Evolutionary conservation across 208 protist species (phyloP), one percentile per base, ranked within the genome.

Genomic region (Trypanosoma mega): DNA sequence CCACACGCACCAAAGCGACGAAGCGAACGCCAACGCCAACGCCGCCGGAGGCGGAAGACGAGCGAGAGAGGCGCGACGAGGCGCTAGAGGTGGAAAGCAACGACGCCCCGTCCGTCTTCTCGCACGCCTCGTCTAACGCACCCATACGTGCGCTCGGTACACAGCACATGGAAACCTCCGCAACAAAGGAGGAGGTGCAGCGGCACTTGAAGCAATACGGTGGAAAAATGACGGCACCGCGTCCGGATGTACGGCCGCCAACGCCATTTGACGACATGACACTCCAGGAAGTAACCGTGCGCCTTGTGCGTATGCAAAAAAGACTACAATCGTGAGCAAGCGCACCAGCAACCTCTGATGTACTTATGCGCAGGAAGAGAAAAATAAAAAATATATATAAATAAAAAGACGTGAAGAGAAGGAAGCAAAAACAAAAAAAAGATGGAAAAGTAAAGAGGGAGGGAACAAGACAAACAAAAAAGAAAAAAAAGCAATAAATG

Each of bases 121-220:
- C 81, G 31, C 87, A 94, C 55, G 73, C 63, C 24, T 80, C 63
- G 7, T 94, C 87, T 7, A 84, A 89, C 55, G 80, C 61, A 0
- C 82, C 87, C 8, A 86, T 94, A 36, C 63, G 27, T 5, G 80
- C 76, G 37, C 83, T 81, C 9, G 87, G 87, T 37, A 78, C 77
- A 34, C 56, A 49, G 51, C 82, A 92, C 74, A 74, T 93, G 62
- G 64, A 58, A 21, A 71, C 47, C 20, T 30, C 63, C 23, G 78
- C 76, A n/a, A 85, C 68, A 6, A 83, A 84, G 72, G 41, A 59
- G 3, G 74, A 82, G 26, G 82, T 88, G 31, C 55, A 58, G 46
- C 51, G 54, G 47, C 81, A 90, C 56, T 73, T 94, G 3, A 14
- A 26, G 27, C 33, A 12, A 11, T 82, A 82, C 56, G 68, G 68